These are phyloP conservation scores for Cordyceps militaris DNA, from an alignment of 2,329 filamentous ascomycete genomes.

Conservation along the genomic window DNA sequence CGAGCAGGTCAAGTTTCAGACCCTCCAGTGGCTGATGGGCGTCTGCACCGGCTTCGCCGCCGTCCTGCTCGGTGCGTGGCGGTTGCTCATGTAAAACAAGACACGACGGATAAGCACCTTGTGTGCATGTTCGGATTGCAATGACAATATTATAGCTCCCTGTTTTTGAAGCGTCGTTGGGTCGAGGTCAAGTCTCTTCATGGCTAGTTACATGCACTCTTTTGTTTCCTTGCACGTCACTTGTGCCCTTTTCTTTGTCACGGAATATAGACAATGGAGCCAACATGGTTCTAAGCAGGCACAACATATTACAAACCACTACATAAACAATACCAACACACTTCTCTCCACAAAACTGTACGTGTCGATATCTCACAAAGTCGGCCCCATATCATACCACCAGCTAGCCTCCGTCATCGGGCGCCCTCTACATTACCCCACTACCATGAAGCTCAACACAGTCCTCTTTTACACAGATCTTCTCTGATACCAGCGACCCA, in stretches of 20 bases:
- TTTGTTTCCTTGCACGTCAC: background rate
- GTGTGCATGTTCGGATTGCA: too few relatives aligned
- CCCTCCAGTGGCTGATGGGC: slow-evolving; percentile 95
- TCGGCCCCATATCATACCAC: background rate
- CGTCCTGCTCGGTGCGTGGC: slow-evolving; percentile 62
- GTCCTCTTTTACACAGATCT: background rate
- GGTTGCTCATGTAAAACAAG: slow-evolving; percentile 52
- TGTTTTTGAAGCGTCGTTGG: background rate
- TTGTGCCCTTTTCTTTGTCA: background rate
- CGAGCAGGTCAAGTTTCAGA: slow-evolving; percentile 96
- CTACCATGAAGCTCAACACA: background rate
- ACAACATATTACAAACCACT: background rate
- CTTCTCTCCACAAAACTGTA: background rate
- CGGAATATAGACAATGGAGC: background rate
- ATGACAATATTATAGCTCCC: background rate
- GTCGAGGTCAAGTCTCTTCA: background rate
- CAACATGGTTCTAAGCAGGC: background rate
- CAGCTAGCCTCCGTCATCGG: background rate
- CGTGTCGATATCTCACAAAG: background rate
- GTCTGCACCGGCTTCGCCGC: slow-evolving; percentile 64
- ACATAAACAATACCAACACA: background rate
- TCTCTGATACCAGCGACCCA: background rate
- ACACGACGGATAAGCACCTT: background rate
- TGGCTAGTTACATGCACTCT: background rate
- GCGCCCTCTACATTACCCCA: slow-evolving; percentile 10